Evolutionary conservation across 2,329 filamentous ascomycete species (phyloP), one percentile per base, ranked within the genome.

Genomic region (Colletotrichum aenigma): DNA sequence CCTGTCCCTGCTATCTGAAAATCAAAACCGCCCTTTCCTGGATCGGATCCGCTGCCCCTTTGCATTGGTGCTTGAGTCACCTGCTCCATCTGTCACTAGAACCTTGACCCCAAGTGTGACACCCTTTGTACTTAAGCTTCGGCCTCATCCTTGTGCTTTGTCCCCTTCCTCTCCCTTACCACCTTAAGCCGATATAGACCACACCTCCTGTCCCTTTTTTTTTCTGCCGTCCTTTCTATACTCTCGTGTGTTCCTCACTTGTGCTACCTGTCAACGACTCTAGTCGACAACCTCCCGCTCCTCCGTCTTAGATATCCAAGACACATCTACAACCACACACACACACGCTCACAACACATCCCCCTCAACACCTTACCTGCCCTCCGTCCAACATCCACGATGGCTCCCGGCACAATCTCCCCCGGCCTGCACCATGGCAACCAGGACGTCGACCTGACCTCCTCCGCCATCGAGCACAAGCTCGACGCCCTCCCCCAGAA

Each of bases 401-500:
- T 83, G 82, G 77, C 82, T 62, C 81, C 81, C 48, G 80, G 80
- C n/a, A 78, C 79, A 24, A 75, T 79, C 58, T 77, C 79, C 68
- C 79, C 79, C 71, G 71, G 76, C 38, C 61, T 77, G 34, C 79
- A 79, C 78, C 79, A 90, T 90, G 89, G 84, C 88, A 78, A 83
- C 71, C 87, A 89, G 78, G 88, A 89, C 66, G 79, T 88, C 78
- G 87, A 90, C 83, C 85, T 91, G 77, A 90, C 88, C 48, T 86
- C 88, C 67, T 85, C 87, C 21, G 89, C 89, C 78, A 83, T 91
- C 74, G 84, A 88, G 79, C 86, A 89, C 81, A 90, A 89, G 79
- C 83, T 89, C 78, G 81, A 84, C 34, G 81, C 81, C 74, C 80
- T 83, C 43, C 78, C 82, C 64, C 73, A 73, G 21, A 66, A 61